Base-by-base conservation (phyloP, 768 basidiomycete species). In the Termitomyces titanicus region DNA sequence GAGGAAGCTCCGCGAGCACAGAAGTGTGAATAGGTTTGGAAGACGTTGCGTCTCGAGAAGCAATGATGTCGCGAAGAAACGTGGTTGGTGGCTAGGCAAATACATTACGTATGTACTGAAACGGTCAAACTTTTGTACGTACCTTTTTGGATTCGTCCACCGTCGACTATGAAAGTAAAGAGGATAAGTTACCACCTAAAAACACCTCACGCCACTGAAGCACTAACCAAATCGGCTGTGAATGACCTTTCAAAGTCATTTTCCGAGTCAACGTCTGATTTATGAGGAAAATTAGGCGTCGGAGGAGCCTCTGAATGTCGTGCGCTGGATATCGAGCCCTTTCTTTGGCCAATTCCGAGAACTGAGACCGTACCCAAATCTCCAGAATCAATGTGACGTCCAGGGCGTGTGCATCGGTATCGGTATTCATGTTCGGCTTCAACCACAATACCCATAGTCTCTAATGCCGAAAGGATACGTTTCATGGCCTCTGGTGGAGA, bases 381-480 rank as follows among this genome's bases (percentile, higher is more conserved):
- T 25, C 35, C 47, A 4, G 24, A 18, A 25, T 42, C 31, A n/a
- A 15, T 43, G 40, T 34, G 22, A 81, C 45, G 77, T 17, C 93
- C 77, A 10, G 51, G 59, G 8, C 59, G 54, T 34, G 88, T 77
- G 64, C 94, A 95, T 31, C 89, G 80, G 63, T 88, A 85, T 66
- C 86, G 89, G 73, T 82, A 98, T 53, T 89, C 86, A 54, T 85
- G 85, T 68, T 98, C 94, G 17, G 80, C 74, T 59, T 87, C 82
- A 51, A 93, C 77, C 12, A 88, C 84, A 56, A 98, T 75, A 17
- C 94, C 95, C 88, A 98, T 89, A 22, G 77, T 79, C 51, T 80
- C 74, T 43, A 98, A 75, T 2, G 90, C 85, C 17, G 75, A 73
- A 59, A 79, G 78, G 38, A 97, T 78, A 55, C 88, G 84, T 57